Evolutionary conservation across 306 rosid genomes (phyloP).

Genomic region (Acacia confusa): DNA sequence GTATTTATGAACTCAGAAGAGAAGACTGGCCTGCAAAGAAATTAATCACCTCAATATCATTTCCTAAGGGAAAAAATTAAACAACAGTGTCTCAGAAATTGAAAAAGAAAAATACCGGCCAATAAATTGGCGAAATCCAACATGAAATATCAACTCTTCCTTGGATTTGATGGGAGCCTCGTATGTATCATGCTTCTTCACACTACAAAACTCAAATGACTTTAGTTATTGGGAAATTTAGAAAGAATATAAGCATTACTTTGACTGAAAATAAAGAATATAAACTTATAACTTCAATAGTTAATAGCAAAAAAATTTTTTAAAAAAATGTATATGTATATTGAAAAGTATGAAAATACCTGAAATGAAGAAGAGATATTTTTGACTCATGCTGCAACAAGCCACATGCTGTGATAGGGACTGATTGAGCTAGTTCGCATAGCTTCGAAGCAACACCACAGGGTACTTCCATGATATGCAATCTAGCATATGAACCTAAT

Average conservation of each 20-base stretch:
- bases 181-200: conserved; percentile 78
- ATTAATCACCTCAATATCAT: not conserved
- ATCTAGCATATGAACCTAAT: conserved; percentile 65
- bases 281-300: not conserved
- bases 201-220: conserved; percentile 51
- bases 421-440: conserved; percentile 36
- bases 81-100: not conserved
- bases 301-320: not conserved
- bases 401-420: conserved; percentile 80
- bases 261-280: not conserved
- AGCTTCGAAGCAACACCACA: conserved; percentile 59
- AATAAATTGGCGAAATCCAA: conserved; percentile 95
- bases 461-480: conserved; percentile 79
- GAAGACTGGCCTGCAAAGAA: conserved; percentile 72
- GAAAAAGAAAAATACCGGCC: conserved; percentile 61
- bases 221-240: conserved; percentile 9
- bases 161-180: conserved; percentile 79
- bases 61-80: not conserved
- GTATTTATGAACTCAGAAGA: conserved; percentile 78
- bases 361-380: conserved; percentile 93
- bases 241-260: not conserved
- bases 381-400: conserved; percentile 92
- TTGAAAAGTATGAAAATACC: conserved; percentile 47
- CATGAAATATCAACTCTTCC: conserved; percentile 87
- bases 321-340: conserved; percentile 10